These are phyloP conservation scores for Angophora floribunda DNA, from an alignment of 345 rosid species.

Conservation along the genomic window DNA sequence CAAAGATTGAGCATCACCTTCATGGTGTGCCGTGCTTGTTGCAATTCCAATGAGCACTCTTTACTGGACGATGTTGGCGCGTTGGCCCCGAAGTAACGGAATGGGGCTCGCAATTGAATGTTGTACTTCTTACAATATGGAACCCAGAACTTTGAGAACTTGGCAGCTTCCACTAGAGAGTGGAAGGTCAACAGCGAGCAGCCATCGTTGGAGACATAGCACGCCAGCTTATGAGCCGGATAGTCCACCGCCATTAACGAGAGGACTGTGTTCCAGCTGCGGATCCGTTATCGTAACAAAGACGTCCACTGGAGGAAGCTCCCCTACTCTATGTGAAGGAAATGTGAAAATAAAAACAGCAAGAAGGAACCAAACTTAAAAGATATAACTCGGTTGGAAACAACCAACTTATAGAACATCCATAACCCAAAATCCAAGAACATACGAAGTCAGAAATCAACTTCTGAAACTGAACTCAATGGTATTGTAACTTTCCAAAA, in stretches of 20 bases:
- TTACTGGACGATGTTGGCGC: not conserved
- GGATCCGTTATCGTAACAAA: slow-evolving; percentile 44
- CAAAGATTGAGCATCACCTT: slow-evolving; percentile 26
- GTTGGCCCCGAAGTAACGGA: slow-evolving; percentile 32
- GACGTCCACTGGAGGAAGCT: slow-evolving; percentile 52
- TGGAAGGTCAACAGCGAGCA: slow-evolving; percentile 47
- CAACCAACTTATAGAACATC: not conserved
- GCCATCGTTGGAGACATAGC: slow-evolving; percentile 47
- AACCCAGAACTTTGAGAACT: slow-evolving; percentile 44
- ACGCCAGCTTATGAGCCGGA: slow-evolving; percentile 39
- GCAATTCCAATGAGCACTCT: slow-evolving; percentile 17
- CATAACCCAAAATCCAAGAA: not conserved
- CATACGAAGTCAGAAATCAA: not conserved
- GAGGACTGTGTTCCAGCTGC: slow-evolving; percentile 36
- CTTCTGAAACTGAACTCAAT: not conserved
- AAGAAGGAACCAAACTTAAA: not conserved
- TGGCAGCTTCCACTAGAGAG: slow-evolving; percentile 42
- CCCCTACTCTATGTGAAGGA: slow-evolving; percentile 10
- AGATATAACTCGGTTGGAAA: not conserved
- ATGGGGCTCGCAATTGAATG: slow-evolving; percentile 57
- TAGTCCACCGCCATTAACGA: slow-evolving; percentile 48
- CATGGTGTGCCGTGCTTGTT: slow-evolving; percentile 21
- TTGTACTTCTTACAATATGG: slow-evolving; percentile 17
- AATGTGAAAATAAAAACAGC: not conserved
- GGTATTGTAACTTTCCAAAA: not conserved